phyloP scores from a whole-genome alignment of 75 land plant genomes.

The Gnetum montanum region DNA sequence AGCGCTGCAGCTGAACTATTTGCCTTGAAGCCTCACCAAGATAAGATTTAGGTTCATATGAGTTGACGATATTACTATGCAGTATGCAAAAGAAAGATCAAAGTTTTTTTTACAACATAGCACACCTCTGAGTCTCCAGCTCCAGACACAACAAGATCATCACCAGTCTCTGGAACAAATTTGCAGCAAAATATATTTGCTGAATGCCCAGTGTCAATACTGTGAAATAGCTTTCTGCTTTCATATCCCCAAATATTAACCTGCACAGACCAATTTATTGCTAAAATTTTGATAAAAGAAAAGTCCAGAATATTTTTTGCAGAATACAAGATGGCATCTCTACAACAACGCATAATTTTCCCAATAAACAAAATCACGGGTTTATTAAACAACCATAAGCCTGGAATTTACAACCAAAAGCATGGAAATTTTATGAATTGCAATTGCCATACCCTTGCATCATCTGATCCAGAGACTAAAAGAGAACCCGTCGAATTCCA shows the following conservation, averaged over 20 bases:
- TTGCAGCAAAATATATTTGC: constrained; percentile 92
- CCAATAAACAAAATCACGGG: neutral
- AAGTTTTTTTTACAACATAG: no score
- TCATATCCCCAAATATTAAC: constrained; percentile 84
- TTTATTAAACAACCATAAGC: neutral
- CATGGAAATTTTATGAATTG: neutral
- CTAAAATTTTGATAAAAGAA: neutral
- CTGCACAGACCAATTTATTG: constrained; percentile 33
- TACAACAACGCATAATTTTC: neutral
- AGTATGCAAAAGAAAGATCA: no score
- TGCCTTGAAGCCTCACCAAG: no score
- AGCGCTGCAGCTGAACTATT: no score
- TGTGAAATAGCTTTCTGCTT: constrained; percentile 44
- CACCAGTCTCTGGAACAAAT: constrained; percentile 88
- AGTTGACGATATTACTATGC: no score
- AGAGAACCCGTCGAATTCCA: constrained; percentile 93
- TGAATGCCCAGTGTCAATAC: constrained; percentile 84
- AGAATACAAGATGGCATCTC: neutral
- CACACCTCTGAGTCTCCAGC: constrained; percentile 92
- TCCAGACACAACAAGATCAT: constrained; percentile 91
- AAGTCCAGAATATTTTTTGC: neutral
- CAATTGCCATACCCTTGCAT: constrained; percentile 50
- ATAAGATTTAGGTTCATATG: no score
- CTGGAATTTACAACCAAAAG: neutral
- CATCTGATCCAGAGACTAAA: constrained; percentile 95